These are phyloP conservation scores for Fusarium sp. DNA, from an alignment of 2,329 filamentous ascomycete species.

Conservation along the genomic window DNA sequence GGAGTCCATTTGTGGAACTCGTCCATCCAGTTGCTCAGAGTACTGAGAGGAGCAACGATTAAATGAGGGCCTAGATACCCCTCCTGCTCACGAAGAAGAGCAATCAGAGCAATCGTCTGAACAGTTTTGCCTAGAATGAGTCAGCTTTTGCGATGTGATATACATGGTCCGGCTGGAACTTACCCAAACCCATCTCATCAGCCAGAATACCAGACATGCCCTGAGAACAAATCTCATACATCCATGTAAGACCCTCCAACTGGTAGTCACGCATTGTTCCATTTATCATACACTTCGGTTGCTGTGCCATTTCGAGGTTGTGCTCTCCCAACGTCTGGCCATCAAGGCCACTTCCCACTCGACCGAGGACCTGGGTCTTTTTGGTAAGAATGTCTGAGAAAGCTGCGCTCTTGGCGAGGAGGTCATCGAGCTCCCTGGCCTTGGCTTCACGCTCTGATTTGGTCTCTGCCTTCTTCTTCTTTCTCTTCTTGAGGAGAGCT, in stretches of 20 bases:
- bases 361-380: slow-evolving; percentile 69
- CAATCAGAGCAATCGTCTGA: slow-evolving; percentile 88
- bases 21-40: slow-evolving; percentile 93
- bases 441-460: slow-evolving; percentile 66
- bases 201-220: slow-evolving; percentile 91
- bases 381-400: slow-evolving; percentile 71
- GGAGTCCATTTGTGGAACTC: slow-evolving; percentile 94
- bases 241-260: slow-evolving; percentile 92
- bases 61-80: slow-evolving; percentile 86
- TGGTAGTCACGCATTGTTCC: slow-evolving; percentile 96
- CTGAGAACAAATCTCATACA: slow-evolving; percentile 82
- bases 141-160: slow-evolving; percentile 9
- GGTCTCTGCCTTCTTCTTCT: slow-evolving; percentile 60
- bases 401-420: slow-evolving; percentile 66
- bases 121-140: slow-evolving; percentile 77
- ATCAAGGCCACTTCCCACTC: slow-evolving; percentile 68
- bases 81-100: slow-evolving; percentile 86
- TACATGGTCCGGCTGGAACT: slow-evolving; percentile 16
- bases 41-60: slow-evolving; percentile 89
- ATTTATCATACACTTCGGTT: slow-evolving; percentile 84
- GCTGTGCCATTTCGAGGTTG: slow-evolving; percentile 80
- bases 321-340: slow-evolving; percentile 69
- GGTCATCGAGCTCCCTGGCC: slow-evolving; percentile 66
- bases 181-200: slow-evolving; percentile 89
- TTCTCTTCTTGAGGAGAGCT: slow-evolving; percentile 51